Conservation (phyloP, 1,139 yeast species). For the Pneumocystis sp. region DNA sequence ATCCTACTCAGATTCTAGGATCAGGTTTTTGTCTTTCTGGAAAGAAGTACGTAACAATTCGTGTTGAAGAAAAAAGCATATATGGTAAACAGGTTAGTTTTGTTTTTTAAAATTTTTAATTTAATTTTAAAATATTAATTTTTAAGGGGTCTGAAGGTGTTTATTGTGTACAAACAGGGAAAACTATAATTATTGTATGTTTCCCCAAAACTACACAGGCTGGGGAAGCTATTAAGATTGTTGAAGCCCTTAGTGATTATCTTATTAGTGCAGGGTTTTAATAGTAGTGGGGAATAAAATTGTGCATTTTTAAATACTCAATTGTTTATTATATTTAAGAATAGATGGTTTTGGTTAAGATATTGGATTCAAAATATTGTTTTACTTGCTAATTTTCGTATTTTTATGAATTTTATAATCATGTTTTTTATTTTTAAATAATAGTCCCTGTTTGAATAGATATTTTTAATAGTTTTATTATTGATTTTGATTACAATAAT, state of each 20-base stretch:
- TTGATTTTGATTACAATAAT: background rate
- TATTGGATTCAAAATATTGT: background rate
- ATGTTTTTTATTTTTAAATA: background rate
- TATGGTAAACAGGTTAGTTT: conserved; percentile 64
- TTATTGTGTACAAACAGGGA: conserved; percentile 81
- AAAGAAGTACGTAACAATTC: conserved; percentile 72
- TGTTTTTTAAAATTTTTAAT: background rate
- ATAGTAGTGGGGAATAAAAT: conserved; percentile 4
- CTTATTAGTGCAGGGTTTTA: conserved; percentile 75
- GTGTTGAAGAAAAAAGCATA: conserved; percentile 84
- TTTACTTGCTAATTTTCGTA: background rate
- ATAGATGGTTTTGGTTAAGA: background rate
- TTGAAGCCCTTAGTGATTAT: conserved; percentile 90
- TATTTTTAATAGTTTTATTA: background rate
- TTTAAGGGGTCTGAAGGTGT: conserved; percentile 42
- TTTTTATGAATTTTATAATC: background rate
- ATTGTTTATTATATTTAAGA: background rate
- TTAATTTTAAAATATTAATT: conserved; percentile 25
- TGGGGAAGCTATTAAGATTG: conserved; percentile 87
- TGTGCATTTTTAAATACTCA: background rate
- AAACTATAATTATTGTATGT: conserved; percentile 85
- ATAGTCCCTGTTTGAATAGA: background rate
- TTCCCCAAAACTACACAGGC: conserved; percentile 83
- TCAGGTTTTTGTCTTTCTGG: conserved; percentile 75
- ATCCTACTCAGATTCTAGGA: conserved; percentile 64